Evolutionary conservation across 192 early-diverging fungal genomes (phyloP).

Genomic region (Lunasporangiospora selenospora): DNA sequence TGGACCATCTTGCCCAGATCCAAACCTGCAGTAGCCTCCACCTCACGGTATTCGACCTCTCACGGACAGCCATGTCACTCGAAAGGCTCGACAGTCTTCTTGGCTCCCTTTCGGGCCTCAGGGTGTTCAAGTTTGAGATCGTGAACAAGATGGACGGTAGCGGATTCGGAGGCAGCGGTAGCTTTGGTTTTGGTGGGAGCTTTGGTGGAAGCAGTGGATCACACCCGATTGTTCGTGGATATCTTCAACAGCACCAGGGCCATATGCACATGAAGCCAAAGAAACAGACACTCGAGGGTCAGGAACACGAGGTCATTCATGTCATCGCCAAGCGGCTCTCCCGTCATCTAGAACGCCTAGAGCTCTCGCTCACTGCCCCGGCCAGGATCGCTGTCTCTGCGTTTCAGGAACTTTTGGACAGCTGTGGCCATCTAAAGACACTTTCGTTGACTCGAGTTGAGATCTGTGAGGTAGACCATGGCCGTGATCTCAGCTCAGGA

Average conservation of each 20-base stretch:
- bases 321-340: slow-evolving; percentile 21
- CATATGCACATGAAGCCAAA: slow-evolving; percentile 16
- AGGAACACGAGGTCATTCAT: slow-evolving; percentile 30
- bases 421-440: slow-evolving; percentile 18
- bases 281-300: slow-evolving; percentile 12
- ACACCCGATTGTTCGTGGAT: slow-evolving; percentile 15
- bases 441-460: slow-evolving; percentile 24
- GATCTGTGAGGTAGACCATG: slow-evolving; percentile 12
- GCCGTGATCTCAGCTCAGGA: slow-evolving; percentile 6
- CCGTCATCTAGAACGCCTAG: slow-evolving; percentile 18
- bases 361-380: slow-evolving; percentile 17
- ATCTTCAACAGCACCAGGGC: slow-evolving; percentile 12
- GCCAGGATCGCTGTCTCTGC: slow-evolving; percentile 12
- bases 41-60: slow-evolving; percentile 22
- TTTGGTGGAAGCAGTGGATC: no score
- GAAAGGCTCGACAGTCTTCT: slow-evolving; percentile 29
- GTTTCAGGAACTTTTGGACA: slow-evolving; percentile 25
- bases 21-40: slow-evolving; percentile 20
- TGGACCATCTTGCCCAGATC: slow-evolving; percentile 35
- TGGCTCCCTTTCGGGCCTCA: slow-evolving; percentile 22
- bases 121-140: slow-evolving; percentile 40
- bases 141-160: slow-evolving; percentile 17
- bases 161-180: no score
- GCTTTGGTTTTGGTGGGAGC: no score
- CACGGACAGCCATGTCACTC: slow-evolving; percentile 38